These are phyloP conservation scores for Aspergillus quadrilineatus DNA, from an alignment of 2,329 filamentous ascomycete genomes.

Conservation along the genomic window DNA sequence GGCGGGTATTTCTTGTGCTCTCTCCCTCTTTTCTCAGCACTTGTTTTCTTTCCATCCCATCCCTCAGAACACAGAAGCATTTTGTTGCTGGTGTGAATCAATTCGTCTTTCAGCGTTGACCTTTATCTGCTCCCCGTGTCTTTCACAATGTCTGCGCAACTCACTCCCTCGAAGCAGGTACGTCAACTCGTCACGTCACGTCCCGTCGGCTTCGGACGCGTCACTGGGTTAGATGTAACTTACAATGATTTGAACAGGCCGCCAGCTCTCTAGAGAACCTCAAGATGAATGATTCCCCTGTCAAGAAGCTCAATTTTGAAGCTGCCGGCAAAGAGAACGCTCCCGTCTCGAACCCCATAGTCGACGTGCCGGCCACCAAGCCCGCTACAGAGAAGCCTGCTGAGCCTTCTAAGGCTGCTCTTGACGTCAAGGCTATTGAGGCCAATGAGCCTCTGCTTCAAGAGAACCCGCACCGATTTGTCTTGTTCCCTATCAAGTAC, in stretches of 20 bases:
- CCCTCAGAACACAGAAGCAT: conserved; percentile 16
- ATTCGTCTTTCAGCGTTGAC: conserved; percentile 5
- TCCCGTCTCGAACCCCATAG: conserved; percentile 50
- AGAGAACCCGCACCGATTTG: conserved; percentile 94
- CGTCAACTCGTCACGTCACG: conserved; percentile 41
- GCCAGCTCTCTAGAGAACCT: conserved; percentile 81
- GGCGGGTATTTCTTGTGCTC: conserved; percentile 30
- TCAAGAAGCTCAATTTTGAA: conserved; percentile 84
- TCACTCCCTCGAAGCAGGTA: conserved; percentile 74
- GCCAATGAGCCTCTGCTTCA: conserved; percentile 85
- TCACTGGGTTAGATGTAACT: conserved; percentile 33
- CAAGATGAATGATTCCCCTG: conserved; percentile 83
- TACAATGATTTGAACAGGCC: conserved; percentile 60
- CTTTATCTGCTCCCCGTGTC: conserved; percentile 15
- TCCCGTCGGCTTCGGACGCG: conserved; percentile 33
- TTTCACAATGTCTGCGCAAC: conserved; percentile 68
- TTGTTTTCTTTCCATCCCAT: conserved; percentile 30
- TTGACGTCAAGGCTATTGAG: conserved; percentile 66
- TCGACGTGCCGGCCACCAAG: conserved; percentile 59
- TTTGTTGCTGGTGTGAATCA: conserved; percentile 24
- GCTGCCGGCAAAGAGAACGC: conserved; percentile 78
- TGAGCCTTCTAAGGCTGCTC: conserved; percentile 43
- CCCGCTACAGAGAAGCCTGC: conserved; percentile 48
- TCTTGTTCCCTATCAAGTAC: conserved; percentile 98
- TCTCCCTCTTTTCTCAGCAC: conserved; percentile 20